Evolutionary conservation across 371 early-diverging fungal species (phyloP).

Genomic region (Umbelopsis sp.): DNA sequence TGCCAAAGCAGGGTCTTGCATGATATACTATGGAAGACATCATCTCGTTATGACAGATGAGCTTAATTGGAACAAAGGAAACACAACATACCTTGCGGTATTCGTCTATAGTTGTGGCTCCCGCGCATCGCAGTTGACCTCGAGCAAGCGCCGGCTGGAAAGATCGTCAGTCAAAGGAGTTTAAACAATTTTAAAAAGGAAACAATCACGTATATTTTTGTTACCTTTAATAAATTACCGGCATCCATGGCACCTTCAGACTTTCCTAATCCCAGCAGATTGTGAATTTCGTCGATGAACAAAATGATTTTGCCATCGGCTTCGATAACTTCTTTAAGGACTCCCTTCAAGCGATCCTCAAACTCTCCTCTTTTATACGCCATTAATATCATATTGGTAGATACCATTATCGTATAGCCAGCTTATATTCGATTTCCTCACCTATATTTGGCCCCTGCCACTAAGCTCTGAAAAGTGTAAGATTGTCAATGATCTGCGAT

Average conservation of each 20-base stretch:
- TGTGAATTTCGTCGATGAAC: slow-evolving; percentile 90
- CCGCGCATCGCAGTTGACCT: slow-evolving; percentile 82
- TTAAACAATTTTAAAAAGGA: neutral
- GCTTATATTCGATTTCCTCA: slow-evolving; percentile 22
- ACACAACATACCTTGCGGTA: slow-evolving; percentile 59
- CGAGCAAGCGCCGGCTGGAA: slow-evolving; percentile 78
- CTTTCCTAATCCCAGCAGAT: slow-evolving; percentile 78
- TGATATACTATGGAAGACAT: slow-evolving; percentile 55
- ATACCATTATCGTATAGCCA: neutral
- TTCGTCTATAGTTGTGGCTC: slow-evolving; percentile 90
- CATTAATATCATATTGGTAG: neutral
- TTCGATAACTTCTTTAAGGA: slow-evolving; percentile 75
- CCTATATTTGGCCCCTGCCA: slow-evolving; percentile 83
- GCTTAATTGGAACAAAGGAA: neutral
- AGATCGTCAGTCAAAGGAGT: neutral
- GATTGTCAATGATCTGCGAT: neutral
- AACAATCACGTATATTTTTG: neutral
- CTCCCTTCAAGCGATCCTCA: slow-evolving; percentile 81
- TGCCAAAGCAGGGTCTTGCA: slow-evolving; percentile 88
- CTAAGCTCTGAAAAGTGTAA: slow-evolving; percentile 49
- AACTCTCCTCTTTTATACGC: slow-evolving; percentile 71
- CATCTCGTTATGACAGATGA: slow-evolving; percentile 26
- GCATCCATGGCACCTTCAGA: slow-evolving; percentile 80
- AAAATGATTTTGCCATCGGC: slow-evolving; percentile 77
- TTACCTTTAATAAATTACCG: slow-evolving; percentile 79